These are phyloP conservation scores for Begonia peltatifolia DNA, from an alignment of 306 rosid species.

Conservation along the genomic window DNA sequence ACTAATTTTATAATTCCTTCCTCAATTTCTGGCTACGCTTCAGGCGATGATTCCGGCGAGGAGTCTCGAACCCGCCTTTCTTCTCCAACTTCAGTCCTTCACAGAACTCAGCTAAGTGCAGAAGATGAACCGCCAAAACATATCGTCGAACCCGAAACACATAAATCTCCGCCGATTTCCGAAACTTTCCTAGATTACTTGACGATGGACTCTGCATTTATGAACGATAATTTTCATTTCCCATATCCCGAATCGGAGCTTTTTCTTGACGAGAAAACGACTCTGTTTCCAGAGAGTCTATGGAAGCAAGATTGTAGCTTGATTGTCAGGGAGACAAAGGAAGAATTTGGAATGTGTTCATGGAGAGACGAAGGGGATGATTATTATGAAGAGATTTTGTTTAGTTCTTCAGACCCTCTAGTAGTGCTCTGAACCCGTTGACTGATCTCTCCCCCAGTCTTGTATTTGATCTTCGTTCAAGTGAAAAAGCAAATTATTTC, in stretches of 20 bases:
- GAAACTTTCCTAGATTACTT: slow-evolving; percentile 4
- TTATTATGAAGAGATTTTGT: slow-evolving; percentile 60
- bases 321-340: slow-evolving; percentile 16
- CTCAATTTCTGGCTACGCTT: slow-evolving; percentile 9
- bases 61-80: slow-evolving; percentile 16
- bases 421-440: slow-evolving; percentile 38
- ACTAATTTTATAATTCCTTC: slow-evolving; percentile 37
- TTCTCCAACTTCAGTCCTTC: slow-evolving; percentile 47
- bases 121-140: slow-evolving; percentile 9
- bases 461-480: too few relatives aligned
- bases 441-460: too few relatives aligned
- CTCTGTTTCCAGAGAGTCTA: slow-evolving; percentile 1
- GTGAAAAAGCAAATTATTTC: too few relatives aligned
- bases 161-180: neutral
- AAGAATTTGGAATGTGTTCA: slow-evolving; percentile 16
- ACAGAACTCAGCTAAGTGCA: slow-evolving; percentile 18
- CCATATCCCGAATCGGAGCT: slow-evolving; percentile 6
- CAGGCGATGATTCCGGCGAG: slow-evolving; percentile 26
- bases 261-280: slow-evolving; percentile 9
- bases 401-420: slow-evolving; percentile 55
- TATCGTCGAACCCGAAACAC: neutral
- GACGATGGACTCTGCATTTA: slow-evolving; percentile 12
- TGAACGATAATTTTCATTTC: slow-evolving; percentile 28
- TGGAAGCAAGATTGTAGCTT: slow-evolving; percentile 10
- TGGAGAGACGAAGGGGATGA: slow-evolving; percentile 41